Conservation (phyloP, 495 filamentous ascomycete species). For the Niebla homalea region DNA sequence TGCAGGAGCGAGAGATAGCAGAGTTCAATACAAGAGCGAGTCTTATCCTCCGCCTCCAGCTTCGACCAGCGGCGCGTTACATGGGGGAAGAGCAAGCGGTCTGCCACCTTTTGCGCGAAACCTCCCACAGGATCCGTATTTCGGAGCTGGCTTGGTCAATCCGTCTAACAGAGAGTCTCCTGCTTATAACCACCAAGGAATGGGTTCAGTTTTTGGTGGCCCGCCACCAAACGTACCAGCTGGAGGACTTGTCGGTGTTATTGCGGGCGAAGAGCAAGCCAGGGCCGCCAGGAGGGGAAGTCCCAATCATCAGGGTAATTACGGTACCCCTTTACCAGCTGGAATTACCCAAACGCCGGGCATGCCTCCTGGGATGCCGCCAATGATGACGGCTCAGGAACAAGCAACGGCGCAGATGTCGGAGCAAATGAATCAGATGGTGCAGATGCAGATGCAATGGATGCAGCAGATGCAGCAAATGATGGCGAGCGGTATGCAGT, state of each 20-base stretch:
- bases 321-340: constrained; percentile 27
- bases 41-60: constrained; percentile 27
- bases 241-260: constrained; percentile 81
- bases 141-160: constrained; percentile 68
- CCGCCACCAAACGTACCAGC: constrained; percentile 36
- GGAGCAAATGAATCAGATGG: constrained; percentile 78
- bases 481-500: constrained; percentile 35
- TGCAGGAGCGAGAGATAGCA: constrained; percentile 38
- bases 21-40: constrained; percentile 18
- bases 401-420: constrained; percentile 72
- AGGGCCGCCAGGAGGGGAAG: constrained; percentile 67
- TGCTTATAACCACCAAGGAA: constrained; percentile 43
- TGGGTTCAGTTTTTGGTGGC: constrained; percentile 42
- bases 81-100: constrained; percentile 31
- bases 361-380: constrained; percentile 24
- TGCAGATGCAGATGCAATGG: constrained; percentile 88
- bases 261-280: constrained; percentile 69
- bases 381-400: constrained; percentile 47
- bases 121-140: constrained; percentile 80
- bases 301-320: constrained; percentile 47
- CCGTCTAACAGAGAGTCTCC: constrained; percentile 63
- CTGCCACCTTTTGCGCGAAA: constrained; percentile 79
- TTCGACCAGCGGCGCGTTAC: constrained; percentile 27
- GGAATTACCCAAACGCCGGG: constrained; percentile 22
- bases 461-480: constrained; percentile 70